Evolutionary conservation across 306 rosid genomes (phyloP), one percentile per base, ranked within the genome.

Genomic region (Cucurbita ficifolia): DNA sequence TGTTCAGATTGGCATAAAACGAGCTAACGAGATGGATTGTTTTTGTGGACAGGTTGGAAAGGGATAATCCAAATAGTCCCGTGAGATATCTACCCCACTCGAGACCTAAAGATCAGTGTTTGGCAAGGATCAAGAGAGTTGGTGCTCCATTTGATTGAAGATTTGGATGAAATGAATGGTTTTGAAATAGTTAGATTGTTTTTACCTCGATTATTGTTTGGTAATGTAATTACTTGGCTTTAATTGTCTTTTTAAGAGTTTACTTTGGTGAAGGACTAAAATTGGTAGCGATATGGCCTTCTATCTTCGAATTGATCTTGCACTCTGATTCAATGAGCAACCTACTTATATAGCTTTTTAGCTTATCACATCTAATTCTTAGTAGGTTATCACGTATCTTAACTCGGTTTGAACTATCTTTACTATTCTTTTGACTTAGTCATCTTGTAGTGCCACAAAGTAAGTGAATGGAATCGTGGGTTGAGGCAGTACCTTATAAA

Each of bases 61-160:
- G 76, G 51, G 21, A 64, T 22, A 84, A 89, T 77, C 90, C 91
- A 17, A 65, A 68, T 14, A 72, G 91, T 64, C 85, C 86, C 4
- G 69, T 83, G 76, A 86, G 79, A 78, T 87, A 83, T 79, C 78
- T 91, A 72, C 97, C 97, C 1, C 96, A 91, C 76, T 70, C 89
- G 46, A 89, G 96, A 76, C 97, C 96, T 0, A 74, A 40, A 59
- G 97, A 91, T 79, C 87, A 91, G 62, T 91, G 96, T 86, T 63
- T 86, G 83, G 97, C 87, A 50, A 87, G 79, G 62, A 55, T 91
- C 60, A 81, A 53, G 80, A 87, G 80, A 84, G 40, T 45, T 43
- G 38, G 12, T 24, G 17, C 12, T 46, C 22, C 77, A 49, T 8
- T 54, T 63, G 21, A 11, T 12, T 76, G 71, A 63, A 59, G n/a